Evolutionary conservation across 176 grass and related monocot genomes (phyloP).

Genomic region (Poa pratensis): DNA sequence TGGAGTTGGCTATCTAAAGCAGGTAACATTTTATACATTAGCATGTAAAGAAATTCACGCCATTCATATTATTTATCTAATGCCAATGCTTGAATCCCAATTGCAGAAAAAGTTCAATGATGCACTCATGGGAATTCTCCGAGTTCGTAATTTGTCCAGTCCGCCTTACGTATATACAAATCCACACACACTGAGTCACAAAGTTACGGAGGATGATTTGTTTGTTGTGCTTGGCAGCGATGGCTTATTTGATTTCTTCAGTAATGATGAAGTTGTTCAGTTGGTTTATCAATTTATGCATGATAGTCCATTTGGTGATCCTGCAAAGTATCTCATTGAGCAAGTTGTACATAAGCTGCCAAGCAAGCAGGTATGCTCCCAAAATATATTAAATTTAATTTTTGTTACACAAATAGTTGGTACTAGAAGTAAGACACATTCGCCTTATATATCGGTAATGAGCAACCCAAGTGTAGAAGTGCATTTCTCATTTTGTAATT

Average conservation of each 20-base stretch:
- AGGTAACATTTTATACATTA: slow-evolving; percentile 51
- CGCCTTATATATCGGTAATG: not conserved
- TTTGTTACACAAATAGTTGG: not conserved
- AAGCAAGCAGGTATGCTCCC: slow-evolving; percentile 80
- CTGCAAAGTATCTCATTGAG: slow-evolving; percentile 91
- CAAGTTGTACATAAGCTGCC: slow-evolving; percentile 86
- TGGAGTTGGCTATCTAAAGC: slow-evolving; percentile 95
- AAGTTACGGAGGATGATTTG: slow-evolving; percentile 71
- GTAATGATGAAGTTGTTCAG: slow-evolving; percentile 81
- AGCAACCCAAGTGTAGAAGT: not conserved
- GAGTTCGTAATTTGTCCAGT: slow-evolving; percentile 69
- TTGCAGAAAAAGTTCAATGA: slow-evolving; percentile 85
- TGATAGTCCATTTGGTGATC: slow-evolving; percentile 75
- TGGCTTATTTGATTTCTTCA: slow-evolving; percentile 96
- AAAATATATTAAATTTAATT: slow-evolving; percentile 29
- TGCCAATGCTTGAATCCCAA: slow-evolving; percentile 1
- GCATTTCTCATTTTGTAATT: not conserved
- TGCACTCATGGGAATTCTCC: slow-evolving; percentile 97
- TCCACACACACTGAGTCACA: slow-evolving; percentile 82
- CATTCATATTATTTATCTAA: slow-evolving; percentile 28
- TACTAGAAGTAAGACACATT: not conserved
- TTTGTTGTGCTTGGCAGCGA: slow-evolving; percentile 97
- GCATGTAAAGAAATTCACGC: not conserved
- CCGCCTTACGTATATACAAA: slow-evolving; percentile 87
- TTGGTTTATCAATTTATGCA: slow-evolving; percentile 87